Evolutionary conservation across 169 alveolate genomes (phyloP), one percentile per base, ranked within the genome.

Genomic region (Ichthyophthirius multifiliis): DNA sequence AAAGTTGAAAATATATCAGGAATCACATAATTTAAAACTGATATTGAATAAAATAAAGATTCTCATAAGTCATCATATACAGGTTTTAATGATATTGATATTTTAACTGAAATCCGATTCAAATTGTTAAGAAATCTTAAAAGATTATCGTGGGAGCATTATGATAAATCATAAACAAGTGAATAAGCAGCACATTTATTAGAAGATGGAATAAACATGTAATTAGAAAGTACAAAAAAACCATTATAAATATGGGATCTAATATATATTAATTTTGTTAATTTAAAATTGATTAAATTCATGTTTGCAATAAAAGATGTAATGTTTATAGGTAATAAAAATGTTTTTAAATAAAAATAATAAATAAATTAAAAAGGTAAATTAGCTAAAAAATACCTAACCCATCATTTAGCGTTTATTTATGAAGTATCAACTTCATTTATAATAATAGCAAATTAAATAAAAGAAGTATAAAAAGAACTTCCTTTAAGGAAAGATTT

Each of bases 161-260:
- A 74, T 64, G 75, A 71, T 18, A 46, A 45, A 43, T 39, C 87
- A 32, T 13, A 75, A 75, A 74, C 43, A 41, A 82, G 63, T 73
- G 84, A 35, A 73, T 86, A 79, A 71, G 43, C 82, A 3, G 47
- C 67, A 35, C n/a, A n/a, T n/a, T n/a, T n/a, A n/a, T n/a, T n/a
- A 46, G 90, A 75, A 7, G 79, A 67, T 18, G 62, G 75, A 13
- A 71, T 84, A 75, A 73, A 85, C 37, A 77, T 78, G 45, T 83
- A 67, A 27, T 81, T 79, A 47, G 83, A 78, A 64, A 63, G 80
- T 3, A 47, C 83, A 9, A 48, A 55, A 46, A 9, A 79, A 5
- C 45, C 41, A 20, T 18, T 78, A 16, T 43, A 79, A 7, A 65
- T 85, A 5, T 62, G 84, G 63, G 90, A 85, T 48, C 16, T 73